Conservation (phyloP, 345 rosid genomes). For the Schrenkiella parvula region DNA sequence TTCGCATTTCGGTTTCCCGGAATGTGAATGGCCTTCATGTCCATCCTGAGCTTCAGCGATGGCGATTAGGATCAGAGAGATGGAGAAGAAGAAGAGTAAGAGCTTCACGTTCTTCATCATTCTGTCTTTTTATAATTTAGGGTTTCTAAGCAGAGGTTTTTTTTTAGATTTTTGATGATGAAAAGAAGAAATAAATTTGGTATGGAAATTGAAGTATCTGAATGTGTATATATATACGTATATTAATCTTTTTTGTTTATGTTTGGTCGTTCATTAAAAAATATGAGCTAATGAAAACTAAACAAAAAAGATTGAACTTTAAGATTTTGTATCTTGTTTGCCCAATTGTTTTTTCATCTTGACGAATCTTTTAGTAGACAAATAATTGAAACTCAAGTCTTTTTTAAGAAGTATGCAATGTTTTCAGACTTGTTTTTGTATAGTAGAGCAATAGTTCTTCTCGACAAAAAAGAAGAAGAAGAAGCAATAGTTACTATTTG, state of each 20-base stretch:
- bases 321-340: not conserved
- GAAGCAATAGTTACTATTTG: not conserved
- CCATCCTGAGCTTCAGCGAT: not conserved
- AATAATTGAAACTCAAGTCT: not conserved
- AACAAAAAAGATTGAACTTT: not conserved
- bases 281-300: not conserved
- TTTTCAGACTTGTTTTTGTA: not conserved
- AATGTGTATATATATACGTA: constrained; percentile 1
- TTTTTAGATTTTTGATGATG: not conserved
- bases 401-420: not conserved
- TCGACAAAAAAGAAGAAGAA: not conserved
- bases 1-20: constrained; percentile 13
- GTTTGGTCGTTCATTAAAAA: not conserved
- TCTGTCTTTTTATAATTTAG: not conserved
- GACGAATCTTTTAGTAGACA: not conserved
- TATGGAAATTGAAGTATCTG: constrained; percentile 5
- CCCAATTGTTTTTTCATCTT: not conserved
- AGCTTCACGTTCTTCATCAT: constrained; percentile 14
- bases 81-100: constrained; percentile 8
- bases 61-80: constrained; percentile 14
- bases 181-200: not conserved
- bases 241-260: not conserved
- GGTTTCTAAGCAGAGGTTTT: not conserved
- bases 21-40: constrained; percentile 25
- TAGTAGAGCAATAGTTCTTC: not conserved